Conservation (phyloP, 768 basidiomycete species). For the Amanita polypyramis region DNA sequence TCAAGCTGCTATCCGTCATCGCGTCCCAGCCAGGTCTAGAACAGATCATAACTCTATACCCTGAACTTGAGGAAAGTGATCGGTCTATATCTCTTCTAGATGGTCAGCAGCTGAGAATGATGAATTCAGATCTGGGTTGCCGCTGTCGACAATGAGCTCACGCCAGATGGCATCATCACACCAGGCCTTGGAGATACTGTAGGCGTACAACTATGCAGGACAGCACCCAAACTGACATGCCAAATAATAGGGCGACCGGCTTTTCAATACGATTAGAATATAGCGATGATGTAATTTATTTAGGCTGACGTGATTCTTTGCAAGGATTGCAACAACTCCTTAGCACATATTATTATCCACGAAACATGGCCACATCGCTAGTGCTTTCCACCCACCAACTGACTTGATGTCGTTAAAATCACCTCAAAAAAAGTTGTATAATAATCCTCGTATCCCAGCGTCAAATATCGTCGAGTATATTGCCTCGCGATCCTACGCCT, state of each 20-base stretch:
- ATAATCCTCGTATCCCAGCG: conserved; percentile 38
- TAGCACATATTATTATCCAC: conserved; percentile 9
- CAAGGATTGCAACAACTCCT: conserved; percentile 25
- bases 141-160: conserved; percentile 67
- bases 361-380: conserved; percentile 11
- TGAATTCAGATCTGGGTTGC: conserved; percentile 71
- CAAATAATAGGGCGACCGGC: conserved; percentile 62
- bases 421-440: conserved; percentile 20
- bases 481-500: conserved; percentile 42
- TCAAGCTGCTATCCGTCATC: conserved; percentile 78
- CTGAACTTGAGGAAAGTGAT: conserved; percentile 66
- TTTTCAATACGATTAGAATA: conserved; percentile 62
- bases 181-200: conserved; percentile 91
- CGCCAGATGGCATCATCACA: conserved; percentile 66
- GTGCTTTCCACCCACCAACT: too few species aligned
- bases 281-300: conserved; percentile 10
- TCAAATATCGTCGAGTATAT: conserved; percentile 62
- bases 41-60: conserved; percentile 54
- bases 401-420: background rate
- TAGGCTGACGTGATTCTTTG: conserved; percentile 31
- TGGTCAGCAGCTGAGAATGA: background rate
- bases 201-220: conserved; percentile 18
- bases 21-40: conserved; percentile 68
- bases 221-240: background rate
- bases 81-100: background rate